Conservation (phyloP, 805 yeast genomes). For the Candida suzukii region DNA sequence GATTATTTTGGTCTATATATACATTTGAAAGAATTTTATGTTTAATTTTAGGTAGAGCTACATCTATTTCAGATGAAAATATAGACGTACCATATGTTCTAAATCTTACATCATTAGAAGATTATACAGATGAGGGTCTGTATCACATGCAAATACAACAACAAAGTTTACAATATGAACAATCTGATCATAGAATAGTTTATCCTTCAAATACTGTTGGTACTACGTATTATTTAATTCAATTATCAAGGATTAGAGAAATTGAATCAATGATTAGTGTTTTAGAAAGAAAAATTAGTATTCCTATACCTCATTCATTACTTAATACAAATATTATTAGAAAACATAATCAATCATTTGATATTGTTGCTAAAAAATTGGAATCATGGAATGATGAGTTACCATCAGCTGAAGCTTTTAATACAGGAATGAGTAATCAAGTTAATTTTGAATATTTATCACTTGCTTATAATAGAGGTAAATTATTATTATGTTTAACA, state of each 20-base stretch:
- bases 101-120: background rate
- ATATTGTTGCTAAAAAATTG: slow-evolving; percentile 3
- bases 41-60: slow-evolving; percentile 10
- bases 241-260: slow-evolving; percentile 8
- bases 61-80: slow-evolving; percentile 9
- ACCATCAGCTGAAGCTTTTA: slow-evolving; percentile 7
- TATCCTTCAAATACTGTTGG: slow-evolving; percentile 7
- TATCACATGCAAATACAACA: slow-evolving; percentile 7
- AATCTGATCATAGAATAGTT: slow-evolving; percentile 5
- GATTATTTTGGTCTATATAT: slow-evolving; percentile 14
- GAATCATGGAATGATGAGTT: slow-evolving; percentile 7
- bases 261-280: slow-evolving; percentile 6
- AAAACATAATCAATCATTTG: slow-evolving; percentile 1
- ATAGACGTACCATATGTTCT: slow-evolving; percentile 12
- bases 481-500: slow-evolving; percentile 8
- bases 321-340: background rate
- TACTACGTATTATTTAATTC: slow-evolving; percentile 8
- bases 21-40: slow-evolving; percentile 12
- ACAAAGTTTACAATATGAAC: slow-evolving; percentile 7
- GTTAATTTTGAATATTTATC: slow-evolving; percentile 9
- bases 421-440: slow-evolving; percentile 6
- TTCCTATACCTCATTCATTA: slow-evolving; percentile 4
- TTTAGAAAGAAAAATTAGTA: slow-evolving; percentile 5
- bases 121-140: slow-evolving; percentile 3
- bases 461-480: slow-evolving; percentile 11